Conservation (phyloP, 306 rosid species). For the Mimosa pudica region DNA sequence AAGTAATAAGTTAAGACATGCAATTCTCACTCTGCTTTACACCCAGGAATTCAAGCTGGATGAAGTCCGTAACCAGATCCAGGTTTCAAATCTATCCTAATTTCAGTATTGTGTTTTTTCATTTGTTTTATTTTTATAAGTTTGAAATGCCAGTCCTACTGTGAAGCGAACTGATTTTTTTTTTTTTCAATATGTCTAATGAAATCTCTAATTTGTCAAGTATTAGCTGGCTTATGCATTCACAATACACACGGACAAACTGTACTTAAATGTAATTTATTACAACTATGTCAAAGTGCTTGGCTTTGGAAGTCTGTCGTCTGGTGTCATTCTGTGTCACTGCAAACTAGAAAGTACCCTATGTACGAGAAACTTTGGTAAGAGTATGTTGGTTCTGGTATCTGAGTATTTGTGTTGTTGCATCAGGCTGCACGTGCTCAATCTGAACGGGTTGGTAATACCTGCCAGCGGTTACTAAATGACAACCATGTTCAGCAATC, state of each 20-base stretch:
- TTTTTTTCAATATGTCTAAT: background rate
- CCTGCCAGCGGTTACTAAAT: slow-evolving; percentile 44
- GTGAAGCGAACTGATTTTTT: background rate
- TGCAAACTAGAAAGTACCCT: background rate
- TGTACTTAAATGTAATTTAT: background rate
- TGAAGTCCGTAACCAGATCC: slow-evolving; percentile 67
- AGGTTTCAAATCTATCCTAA: slow-evolving; percentile 46
- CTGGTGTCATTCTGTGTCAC: background rate
- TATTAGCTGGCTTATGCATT: background rate
- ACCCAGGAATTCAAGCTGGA: slow-evolving; percentile 69
- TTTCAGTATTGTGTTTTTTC: background rate
- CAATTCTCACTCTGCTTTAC: slow-evolving; percentile 29
- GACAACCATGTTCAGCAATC: slow-evolving; percentile 44
- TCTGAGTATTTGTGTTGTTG: slow-evolving; percentile 14
- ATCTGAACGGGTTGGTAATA: slow-evolving; percentile 50
- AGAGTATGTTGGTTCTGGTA: background rate
- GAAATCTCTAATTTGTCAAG: background rate
- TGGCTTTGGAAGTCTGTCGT: background rate
- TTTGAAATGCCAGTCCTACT: slow-evolving; percentile 9
- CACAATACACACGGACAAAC: background rate
- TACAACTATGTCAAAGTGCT: background rate
- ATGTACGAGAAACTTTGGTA: background rate
- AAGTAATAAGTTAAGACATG: background rate
- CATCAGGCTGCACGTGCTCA: slow-evolving; percentile 60
- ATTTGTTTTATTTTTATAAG: slow-evolving; percentile 3